Conservation (phyloP, 1,284 basidiomycete species). For the Cystobasidium pallidum region DNA sequence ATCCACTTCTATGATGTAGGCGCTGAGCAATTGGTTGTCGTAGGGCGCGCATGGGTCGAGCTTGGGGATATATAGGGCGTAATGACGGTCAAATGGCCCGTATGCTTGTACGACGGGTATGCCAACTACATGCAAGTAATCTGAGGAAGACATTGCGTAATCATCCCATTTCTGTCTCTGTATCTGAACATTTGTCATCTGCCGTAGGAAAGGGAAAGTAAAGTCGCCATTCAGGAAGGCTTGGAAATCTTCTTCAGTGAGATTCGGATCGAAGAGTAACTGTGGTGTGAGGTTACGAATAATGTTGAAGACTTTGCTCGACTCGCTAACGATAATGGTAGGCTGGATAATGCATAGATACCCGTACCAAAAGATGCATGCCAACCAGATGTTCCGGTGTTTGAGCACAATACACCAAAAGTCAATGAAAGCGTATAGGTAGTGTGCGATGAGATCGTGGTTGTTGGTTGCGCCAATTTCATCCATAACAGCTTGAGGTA, state of each 20-base stretch:
- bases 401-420: conserved; percentile 22
- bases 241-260: conserved; percentile 9
- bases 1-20: not conserved
- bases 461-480: conserved; percentile 1
- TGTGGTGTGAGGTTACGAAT: not conserved
- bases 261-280: not conserved
- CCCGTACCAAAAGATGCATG: conserved; percentile 14
- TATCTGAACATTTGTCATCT: not conserved
- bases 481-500: conserved; percentile 5
- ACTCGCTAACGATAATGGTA: conserved; percentile 15
- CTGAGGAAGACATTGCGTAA: not conserved
- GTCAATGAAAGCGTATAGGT: conserved; percentile 16
- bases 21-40: not conserved
- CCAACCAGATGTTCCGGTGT: conserved; percentile 17
- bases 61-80: conserved; percentile 21
- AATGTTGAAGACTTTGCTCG: conserved; percentile 9
- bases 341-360: conserved; percentile 14
- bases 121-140: conserved; percentile 9
- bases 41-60: conserved; percentile 12
- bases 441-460: conserved; percentile 16
- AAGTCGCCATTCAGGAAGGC: conserved; percentile 17
- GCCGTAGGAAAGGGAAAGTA: not conserved
- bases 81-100: conserved; percentile 12
- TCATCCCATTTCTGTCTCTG: conserved; percentile 13
- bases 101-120: conserved; percentile 1